A percentile compares a stretch with the other conserved stretches of the same genome.
Evolutionary conservation across 495 filamentous ascomycete genomes (phyloP).

Genomic region (Aspergillus kassunensis): DNA sequence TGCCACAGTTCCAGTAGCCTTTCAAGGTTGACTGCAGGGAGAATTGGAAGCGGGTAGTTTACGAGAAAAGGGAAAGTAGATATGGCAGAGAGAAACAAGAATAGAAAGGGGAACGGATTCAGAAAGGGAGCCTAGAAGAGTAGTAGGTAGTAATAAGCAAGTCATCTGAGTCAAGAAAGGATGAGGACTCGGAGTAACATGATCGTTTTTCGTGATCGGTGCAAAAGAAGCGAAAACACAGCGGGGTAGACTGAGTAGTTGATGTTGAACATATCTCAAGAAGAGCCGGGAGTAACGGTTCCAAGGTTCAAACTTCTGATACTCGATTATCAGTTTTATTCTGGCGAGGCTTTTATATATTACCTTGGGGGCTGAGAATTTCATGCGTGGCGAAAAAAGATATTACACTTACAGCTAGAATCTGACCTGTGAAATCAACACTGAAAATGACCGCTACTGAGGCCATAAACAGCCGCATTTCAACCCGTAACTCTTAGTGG

Average conservation of each 20-base stretch:
- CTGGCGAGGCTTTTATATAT: background rate
- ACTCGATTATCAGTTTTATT: background rate
- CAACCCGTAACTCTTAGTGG: background rate
- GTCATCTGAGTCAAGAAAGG: conserved; percentile 10
- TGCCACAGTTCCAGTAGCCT: background rate
- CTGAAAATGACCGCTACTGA: conserved; percentile 2
- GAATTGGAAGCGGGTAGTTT: background rate
- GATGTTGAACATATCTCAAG: too few species aligned
- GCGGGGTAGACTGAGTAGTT: conserved; percentile 11
- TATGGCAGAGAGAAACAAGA: background rate
- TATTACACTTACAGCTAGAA: background rate
- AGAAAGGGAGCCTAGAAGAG: conserved; percentile 2
- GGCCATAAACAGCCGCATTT: background rate
- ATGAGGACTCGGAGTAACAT: conserved; percentile 12
- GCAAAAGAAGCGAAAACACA: conserved; percentile 18
- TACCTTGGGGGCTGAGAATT: conserved; percentile 4
- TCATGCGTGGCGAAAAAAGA: conserved; percentile 13
- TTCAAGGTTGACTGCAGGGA: too few species aligned
- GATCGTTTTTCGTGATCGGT: conserved; percentile 9
- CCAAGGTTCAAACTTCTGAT: too few species aligned
- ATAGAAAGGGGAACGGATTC: background rate
- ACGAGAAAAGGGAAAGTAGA: background rate
- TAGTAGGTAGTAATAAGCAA: conserved; percentile 7
- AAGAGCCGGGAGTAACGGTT: too few species aligned
- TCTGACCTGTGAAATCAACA: background rate